phyloP scores from a whole-genome alignment of 176 grass and related monocot species.

The Pharus latifolius region DNA sequence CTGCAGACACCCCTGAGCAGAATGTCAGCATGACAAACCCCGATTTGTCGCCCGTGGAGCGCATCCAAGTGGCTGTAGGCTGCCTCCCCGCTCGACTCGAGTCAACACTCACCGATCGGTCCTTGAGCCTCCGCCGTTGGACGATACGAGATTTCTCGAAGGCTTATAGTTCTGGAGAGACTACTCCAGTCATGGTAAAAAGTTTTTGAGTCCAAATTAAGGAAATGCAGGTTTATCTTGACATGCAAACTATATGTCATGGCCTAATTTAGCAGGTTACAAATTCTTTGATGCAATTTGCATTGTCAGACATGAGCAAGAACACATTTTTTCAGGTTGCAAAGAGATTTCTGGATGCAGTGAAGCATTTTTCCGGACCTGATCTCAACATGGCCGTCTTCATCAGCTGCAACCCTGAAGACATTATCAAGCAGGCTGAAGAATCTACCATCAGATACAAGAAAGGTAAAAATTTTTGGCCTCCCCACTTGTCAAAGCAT shows the following conservation, averaged over 20 bases:
- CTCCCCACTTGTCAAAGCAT: too few relatives aligned
- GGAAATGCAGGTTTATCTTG: neutral
- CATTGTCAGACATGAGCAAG: neutral
- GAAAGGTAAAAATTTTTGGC: conserved; percentile 52
- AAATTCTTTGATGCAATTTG: too few relatives aligned
- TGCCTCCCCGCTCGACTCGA: conserved; percentile 41
- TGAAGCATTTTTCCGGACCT: conserved; percentile 31
- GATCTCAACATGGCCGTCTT: conserved; percentile 65
- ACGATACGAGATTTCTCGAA: conserved; percentile 51
- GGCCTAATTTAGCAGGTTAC: neutral
- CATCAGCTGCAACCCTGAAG: conserved; percentile 47
- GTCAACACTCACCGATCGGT: neutral
- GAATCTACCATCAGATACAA: conserved; percentile 56
- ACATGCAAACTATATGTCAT: neutral
- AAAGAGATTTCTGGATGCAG: conserved; percentile 55
- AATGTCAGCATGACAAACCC: conserved; percentile 38
- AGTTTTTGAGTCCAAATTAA: neutral
- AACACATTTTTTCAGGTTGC: conserved; percentile 26
- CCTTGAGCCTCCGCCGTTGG: conserved; percentile 30
- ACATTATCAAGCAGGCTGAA: conserved; percentile 57
- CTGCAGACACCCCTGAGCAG: conserved; percentile 49
- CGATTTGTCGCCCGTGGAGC: conserved; percentile 30
- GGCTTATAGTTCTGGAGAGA: conserved; percentile 56
- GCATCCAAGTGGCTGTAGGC: conserved; percentile 29
- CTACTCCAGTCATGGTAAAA: conserved; percentile 49